Evolutionary conservation across 202 grass and related monocot genomes (phyloP).

Genomic region (Digitaria exilis): DNA sequence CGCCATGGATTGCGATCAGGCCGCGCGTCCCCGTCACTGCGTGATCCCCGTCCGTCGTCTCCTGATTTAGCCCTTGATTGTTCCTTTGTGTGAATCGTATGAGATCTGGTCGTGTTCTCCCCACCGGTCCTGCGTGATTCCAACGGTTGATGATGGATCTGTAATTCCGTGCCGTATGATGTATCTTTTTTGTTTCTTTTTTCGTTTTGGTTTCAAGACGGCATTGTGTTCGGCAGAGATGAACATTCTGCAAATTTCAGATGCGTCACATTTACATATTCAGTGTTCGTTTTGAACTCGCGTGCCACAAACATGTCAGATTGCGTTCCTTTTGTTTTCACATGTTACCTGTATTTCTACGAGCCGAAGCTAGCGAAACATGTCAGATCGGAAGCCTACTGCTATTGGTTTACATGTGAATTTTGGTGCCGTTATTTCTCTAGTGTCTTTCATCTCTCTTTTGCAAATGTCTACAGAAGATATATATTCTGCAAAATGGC

Average conservation of each 20-base stretch:
- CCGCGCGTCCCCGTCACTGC: not conserved
- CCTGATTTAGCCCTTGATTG: not conserved
- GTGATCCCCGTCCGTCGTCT: constrained; percentile 22
- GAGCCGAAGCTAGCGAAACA: too few species aligned
- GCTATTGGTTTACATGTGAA: too few species aligned
- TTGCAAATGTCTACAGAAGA: not conserved
- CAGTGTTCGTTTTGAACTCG: not conserved
- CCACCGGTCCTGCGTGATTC: not conserved
- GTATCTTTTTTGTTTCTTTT: not conserved
- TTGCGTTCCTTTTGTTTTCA: too few species aligned
- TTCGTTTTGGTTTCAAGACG: not conserved
- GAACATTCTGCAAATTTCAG: not conserved
- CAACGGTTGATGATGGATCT: constrained; percentile 9
- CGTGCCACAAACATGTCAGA: not conserved
- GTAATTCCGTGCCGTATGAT: not conserved
- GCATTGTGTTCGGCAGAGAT: not conserved
- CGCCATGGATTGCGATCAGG: not conserved
- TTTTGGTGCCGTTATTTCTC: too few species aligned
- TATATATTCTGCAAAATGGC: too few species aligned
- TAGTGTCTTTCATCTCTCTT: too few species aligned
- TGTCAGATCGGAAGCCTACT: too few species aligned
- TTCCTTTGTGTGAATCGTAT: not conserved
- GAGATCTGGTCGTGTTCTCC: not conserved
- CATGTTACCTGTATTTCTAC: too few species aligned
- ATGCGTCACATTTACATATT: not conserved